Percentiles rank a stretch among this genome's conserved stretches.
Evolutionary conservation across 306 rosid species (phyloP).

Genomic region (Comarum palustre): DNA sequence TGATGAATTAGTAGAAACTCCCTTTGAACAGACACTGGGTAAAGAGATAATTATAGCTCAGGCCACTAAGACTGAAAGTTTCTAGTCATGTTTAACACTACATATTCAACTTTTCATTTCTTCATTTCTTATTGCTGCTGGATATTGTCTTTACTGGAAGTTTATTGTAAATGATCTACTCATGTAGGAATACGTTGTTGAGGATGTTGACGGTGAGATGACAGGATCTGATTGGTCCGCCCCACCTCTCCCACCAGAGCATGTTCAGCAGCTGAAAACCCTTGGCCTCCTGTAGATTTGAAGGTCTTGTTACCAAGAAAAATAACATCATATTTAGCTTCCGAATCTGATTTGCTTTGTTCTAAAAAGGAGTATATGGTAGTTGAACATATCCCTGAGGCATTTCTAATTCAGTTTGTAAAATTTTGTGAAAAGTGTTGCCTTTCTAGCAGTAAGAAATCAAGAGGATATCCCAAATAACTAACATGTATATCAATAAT

Average conservation of each 20-base stretch:
- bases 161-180: conserved; percentile 28
- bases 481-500: conserved; percentile 28
- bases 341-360: neutral
- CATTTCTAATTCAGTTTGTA: conserved; percentile 30
- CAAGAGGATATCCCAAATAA: conserved; percentile 24
- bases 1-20: neutral
- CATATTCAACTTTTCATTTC: neutral
- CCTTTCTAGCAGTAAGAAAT: conserved; percentile 30
- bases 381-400: conserved; percentile 20
- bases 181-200: conserved; percentile 85
- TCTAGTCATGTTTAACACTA: neutral
- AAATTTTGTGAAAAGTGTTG: conserved; percentile 30
- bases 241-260: conserved; percentile 80
- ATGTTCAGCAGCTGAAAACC: conserved; percentile 84
- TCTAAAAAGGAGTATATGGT: neutral
- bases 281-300: conserved; percentile 69
- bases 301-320: conserved; percentile 30
- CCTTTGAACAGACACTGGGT: neutral
- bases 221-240: conserved; percentile 90
- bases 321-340: conserved; percentile 30
- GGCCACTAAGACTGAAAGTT: neutral
- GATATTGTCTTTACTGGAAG: neutral
- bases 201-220: conserved; percentile 91
- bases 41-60: neutral
- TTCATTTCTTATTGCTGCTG: neutral